phyloP scores from a whole-genome alignment of 176 grass and related monocot genomes.

The Poa annua region DNA sequence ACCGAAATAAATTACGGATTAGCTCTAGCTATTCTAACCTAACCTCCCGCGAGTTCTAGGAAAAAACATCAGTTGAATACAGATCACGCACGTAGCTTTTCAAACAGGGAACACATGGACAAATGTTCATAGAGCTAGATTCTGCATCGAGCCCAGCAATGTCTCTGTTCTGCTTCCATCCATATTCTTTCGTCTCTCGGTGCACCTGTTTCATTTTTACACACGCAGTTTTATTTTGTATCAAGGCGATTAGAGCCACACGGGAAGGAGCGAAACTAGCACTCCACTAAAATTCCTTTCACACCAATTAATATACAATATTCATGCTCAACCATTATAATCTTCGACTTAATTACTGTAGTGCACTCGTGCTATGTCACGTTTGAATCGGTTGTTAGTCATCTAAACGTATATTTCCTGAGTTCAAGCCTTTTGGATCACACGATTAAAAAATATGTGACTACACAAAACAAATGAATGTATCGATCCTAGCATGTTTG shows the following conservation, averaged over 20 bases:
- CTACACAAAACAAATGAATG: no score
- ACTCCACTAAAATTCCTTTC: background rate
- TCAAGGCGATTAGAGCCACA: background rate
- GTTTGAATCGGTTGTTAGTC: background rate
- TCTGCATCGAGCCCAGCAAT: constrained; percentile 11
- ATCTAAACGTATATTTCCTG: background rate
- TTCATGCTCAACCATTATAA: background rate
- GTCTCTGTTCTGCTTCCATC: background rate
- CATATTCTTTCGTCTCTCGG: background rate
- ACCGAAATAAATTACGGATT: no score
- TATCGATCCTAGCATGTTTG: no score
- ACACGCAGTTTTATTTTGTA: background rate
- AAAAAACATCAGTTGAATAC: background rate
- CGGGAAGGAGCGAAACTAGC: background rate
- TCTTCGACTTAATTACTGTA: background rate
- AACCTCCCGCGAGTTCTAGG: no score
- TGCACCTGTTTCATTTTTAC: background rate
- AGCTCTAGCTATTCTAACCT: no score
- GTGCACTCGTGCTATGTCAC: background rate
- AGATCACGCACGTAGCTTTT: constrained; percentile 12
- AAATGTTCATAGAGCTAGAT: constrained; percentile 27
- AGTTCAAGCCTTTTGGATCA: background rate
- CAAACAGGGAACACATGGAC: constrained; percentile 1
- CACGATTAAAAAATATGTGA: no score
- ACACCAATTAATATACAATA: background rate